These are phyloP conservation scores for Fusarium annulatum DNA, from an alignment of 2,329 filamentous ascomycete genomes.

Conservation along the genomic window DNA sequence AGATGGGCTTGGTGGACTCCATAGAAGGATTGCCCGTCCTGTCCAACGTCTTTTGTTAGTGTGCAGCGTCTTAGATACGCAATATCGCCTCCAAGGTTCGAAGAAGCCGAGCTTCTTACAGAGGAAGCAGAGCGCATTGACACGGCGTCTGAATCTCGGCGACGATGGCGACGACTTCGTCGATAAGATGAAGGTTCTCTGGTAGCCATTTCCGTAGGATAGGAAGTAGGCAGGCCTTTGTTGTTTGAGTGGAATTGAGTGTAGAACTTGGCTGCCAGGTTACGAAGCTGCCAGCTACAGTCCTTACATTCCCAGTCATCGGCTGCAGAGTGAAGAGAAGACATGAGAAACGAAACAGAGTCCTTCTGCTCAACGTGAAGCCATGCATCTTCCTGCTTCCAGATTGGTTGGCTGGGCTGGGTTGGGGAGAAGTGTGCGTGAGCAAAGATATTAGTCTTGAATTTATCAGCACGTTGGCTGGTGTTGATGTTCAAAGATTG, in stretches of 20 bases:
- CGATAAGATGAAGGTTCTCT: neutral
- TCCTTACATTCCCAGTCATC: slow-evolving; percentile 16
- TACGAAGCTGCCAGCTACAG: slow-evolving; percentile 11
- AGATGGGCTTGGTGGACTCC: slow-evolving; percentile 14
- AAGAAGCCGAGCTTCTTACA: neutral
- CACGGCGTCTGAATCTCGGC: neutral
- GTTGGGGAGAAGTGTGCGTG: slow-evolving; percentile 2
- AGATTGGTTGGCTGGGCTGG: neutral
- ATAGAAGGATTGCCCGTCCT: slow-evolving; percentile 1
- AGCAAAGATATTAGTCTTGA: neutral
- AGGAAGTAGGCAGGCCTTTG: neutral
- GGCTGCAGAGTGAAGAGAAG: neutral
- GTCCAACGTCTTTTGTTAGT: slow-evolving; percentile 2
- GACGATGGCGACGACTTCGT: no score
- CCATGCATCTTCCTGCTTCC: neutral
- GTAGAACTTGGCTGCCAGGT: neutral
- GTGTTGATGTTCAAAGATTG: neutral
- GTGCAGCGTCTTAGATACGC: neutral
- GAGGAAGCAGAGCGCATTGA: neutral
- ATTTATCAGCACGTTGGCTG: neutral
- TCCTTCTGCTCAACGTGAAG: slow-evolving; percentile 2
- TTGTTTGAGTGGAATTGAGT: neutral
- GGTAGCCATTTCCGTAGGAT: neutral
- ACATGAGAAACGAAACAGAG: neutral
- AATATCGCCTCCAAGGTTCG: neutral